These are phyloP conservation scores for Favolaschia claudopus DNA, from an alignment of 768 basidiomycete species.

Conservation along the genomic window DNA sequence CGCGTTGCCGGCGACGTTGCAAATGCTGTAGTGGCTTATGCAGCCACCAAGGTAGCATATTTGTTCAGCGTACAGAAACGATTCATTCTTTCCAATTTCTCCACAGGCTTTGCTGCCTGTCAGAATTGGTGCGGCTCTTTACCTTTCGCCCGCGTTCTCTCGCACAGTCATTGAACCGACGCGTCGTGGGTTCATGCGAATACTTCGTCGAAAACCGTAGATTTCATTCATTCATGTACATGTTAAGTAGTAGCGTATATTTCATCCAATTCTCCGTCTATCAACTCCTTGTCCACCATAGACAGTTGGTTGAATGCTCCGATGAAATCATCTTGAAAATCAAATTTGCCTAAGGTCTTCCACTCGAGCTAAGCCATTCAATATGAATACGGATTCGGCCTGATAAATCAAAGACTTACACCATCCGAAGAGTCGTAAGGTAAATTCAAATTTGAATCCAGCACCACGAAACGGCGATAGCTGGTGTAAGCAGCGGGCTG, in stretches of 20 bases:
- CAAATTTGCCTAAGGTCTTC: neutral
- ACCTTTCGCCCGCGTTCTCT: conserved; percentile 77
- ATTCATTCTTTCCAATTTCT: neutral
- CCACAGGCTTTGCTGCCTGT: conserved; percentile 75
- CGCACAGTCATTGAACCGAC: conserved; percentile 71
- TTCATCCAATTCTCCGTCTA: neutral
- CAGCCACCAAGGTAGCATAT: conserved; percentile 70
- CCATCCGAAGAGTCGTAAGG: neutral
- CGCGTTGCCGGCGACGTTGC: conserved; percentile 78
- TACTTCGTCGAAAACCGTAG: conserved; percentile 36
- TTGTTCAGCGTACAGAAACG: neutral
- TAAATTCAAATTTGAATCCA: neutral
- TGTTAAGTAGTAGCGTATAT: no score
- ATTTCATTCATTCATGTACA: neutral
- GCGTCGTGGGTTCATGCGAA: conserved; percentile 42
- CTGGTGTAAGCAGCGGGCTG: neutral
- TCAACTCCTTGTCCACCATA: neutral
- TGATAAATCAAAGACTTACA: neutral
- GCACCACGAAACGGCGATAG: conserved; percentile 9
- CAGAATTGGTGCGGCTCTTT: conserved; percentile 75
- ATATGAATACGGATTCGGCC: no score
- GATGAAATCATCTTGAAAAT: neutral
- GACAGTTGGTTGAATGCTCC: no score
- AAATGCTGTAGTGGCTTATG: conserved; percentile 85
- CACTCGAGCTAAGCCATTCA: neutral